A percentile compares a stretch with the other conserved stretches of the same genome.
Evolutionary conservation across 352 stramenopile species (phyloP).

Genomic region (Pythium folliculosum): DNA sequence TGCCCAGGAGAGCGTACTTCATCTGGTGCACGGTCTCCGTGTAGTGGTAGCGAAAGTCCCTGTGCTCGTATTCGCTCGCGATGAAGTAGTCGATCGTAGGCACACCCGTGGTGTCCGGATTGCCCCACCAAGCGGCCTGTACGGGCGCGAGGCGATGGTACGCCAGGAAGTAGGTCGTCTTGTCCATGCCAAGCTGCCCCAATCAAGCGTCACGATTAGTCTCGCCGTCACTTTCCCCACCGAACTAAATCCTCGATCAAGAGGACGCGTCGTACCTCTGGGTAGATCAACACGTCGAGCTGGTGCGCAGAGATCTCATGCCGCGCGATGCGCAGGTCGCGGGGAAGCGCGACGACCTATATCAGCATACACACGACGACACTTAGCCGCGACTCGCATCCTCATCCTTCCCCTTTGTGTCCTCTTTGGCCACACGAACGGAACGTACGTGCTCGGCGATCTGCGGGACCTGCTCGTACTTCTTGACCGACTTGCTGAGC

Average conservation of each 20-base stretch:
- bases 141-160: conserved; percentile 63
- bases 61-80: conserved; percentile 66
- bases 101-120: conserved; percentile 70
- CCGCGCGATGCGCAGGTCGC: conserved; percentile 43
- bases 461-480: conserved; percentile 42
- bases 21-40: conserved; percentile 59
- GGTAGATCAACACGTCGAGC: conserved; percentile 72
- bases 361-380: neutral
- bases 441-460: conserved; percentile 51
- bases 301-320: conserved; percentile 52
- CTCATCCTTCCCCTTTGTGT: neutral
- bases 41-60: conserved; percentile 50
- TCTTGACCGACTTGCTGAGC: conserved; percentile 57
- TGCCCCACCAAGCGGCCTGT: conserved; percentile 78
- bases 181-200: conserved; percentile 71
- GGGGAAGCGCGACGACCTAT: conserved; percentile 58
- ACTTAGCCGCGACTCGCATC: neutral
- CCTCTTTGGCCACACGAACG: too few relatives aligned
- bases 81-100: conserved; percentile 72
- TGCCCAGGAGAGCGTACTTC: conserved; percentile 25
- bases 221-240: neutral
- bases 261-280: conserved; percentile 46
- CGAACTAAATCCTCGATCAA: neutral
- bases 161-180: conserved; percentile 76
- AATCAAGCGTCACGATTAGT: conserved; percentile 2